Evolutionary conservation across 208 protist species (phyloP), one percentile per base, ranked within the genome.

Genomic region (Leptomonas pyrrhocoris): DNA sequence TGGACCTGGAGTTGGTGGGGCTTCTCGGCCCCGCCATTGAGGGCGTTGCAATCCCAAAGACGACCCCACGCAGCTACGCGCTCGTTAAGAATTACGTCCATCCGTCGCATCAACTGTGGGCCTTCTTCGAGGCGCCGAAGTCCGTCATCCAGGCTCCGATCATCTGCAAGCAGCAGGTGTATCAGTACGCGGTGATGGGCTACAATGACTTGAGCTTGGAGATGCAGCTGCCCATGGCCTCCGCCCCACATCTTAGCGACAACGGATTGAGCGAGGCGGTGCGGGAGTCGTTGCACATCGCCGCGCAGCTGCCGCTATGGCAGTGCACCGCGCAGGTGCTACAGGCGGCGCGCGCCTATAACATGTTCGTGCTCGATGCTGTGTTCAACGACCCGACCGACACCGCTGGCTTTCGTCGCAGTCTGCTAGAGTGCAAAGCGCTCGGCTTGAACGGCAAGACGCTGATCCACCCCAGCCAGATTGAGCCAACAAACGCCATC

Each of bases 371-470:
- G 34, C 53, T 96, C 21, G 89, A 94, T 55, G 89, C 74, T 9
- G 77, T 89, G 60, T 94, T 89, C 78, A 89, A 86, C 68, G 80
- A 95, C 73, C 80, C 81, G 2, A 84, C 86, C 13, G 88, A 94
- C 73, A 77, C 64, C 15, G 67, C n/a, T 9, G 87, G 89, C 51
- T 94, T 96, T 67, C 67, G 58, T 31, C 79, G 72, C 40, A 79
- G 86, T 50, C 53, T 93, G 16, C 80, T 57, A 28, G 71, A 72
- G 60, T 84, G 79, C 54, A 78, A 80, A 27, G 72, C 74, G 13
- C 64, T 97, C n/a, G 93, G 93, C 0, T 90, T 95, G 58, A 79
- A 95, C 53, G 93, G 93, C 38, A 91, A 90, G 62, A 82, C 88
- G 18, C 65, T 94, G 3, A 86, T 92, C 54, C 88, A 93, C 60